A percentile compares a stretch with the other conserved stretches of the same genome.
Evolutionary conservation across 371 early-diverging fungal species (phyloP).

Genomic region (Choanephora cucurbitarum): DNA sequence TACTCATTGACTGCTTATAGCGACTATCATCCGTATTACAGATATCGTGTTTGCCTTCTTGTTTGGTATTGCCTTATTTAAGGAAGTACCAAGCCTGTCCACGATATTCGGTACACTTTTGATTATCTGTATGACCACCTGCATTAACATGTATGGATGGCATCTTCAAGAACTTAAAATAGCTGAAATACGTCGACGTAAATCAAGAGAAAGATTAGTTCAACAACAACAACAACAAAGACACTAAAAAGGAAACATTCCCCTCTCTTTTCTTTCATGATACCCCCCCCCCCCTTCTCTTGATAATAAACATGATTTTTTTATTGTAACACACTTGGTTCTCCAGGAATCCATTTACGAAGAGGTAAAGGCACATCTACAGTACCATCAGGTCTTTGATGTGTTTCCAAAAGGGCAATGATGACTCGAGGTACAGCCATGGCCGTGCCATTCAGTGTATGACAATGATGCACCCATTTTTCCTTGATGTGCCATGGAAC

Average conservation of each 20-base stretch:
- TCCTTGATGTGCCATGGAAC: conserved; percentile 28
- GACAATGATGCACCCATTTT: conserved; percentile 69
- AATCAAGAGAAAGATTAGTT: conserved; percentile 13
- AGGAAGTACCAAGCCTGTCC: conserved; percentile 59
- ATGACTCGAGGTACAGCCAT: conserved; percentile 90
- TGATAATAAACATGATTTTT: not conserved
- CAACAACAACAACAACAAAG: conserved; percentile 11
- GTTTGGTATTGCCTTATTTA: conserved; percentile 68
- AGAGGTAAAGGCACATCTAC: conserved; percentile 74
- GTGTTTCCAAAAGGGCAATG: conserved; percentile 85
- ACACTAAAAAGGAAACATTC: conserved; percentile 4
- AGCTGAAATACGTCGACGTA: conserved; percentile 17
- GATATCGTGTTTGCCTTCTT: conserved; percentile 80
- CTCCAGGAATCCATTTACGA: conserved; percentile 71
- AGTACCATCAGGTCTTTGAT: conserved; percentile 73
- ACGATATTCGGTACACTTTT: conserved; percentile 60
- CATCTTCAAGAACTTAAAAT: conserved; percentile 16
- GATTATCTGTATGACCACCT: conserved; percentile 63
- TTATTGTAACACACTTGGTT: conserved; percentile 31
- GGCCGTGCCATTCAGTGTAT: conserved; percentile 93
- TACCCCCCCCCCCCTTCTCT: conserved; percentile 1
- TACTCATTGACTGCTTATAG: too few relatives aligned
- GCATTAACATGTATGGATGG: conserved; percentile 64
- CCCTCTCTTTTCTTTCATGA: too few relatives aligned
- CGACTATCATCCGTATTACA: conserved; percentile 69